Evolutionary conservation across 257 asterid species (phyloP).

Genomic region (Solanum ossicruentum): DNA sequence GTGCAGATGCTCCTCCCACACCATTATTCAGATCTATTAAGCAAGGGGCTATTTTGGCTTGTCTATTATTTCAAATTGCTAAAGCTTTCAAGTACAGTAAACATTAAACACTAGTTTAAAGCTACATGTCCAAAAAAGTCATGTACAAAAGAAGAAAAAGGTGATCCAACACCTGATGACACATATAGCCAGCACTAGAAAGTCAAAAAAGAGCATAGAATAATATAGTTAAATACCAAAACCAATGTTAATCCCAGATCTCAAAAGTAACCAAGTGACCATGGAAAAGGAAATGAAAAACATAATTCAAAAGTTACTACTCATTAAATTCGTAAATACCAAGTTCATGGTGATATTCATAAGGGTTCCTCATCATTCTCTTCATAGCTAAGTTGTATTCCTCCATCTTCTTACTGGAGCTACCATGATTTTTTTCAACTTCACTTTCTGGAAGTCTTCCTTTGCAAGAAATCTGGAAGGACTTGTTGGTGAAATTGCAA

Average conservation of each 20-base stretch:
- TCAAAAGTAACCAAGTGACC: neutral
- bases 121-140: neutral
- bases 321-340: constrained; percentile 17
- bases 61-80: neutral
- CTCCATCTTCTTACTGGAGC: constrained; percentile 34
- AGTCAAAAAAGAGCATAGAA: neutral
- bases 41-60: neutral
- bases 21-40: neutral
- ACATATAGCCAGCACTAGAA: neutral
- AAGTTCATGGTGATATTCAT: constrained; percentile 84
- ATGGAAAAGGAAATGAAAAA: neutral
- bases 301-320: neutral
- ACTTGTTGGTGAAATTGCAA: neutral
- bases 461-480: constrained; percentile 28
- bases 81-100: neutral
- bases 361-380: constrained; percentile 90
- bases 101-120: neutral
- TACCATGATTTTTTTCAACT: constrained; percentile 6
- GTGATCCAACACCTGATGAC: neutral
- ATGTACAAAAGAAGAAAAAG: neutral
- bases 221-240: too few species aligned
- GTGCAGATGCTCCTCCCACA: neutral
- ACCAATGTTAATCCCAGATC: neutral
- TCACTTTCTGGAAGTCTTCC: constrained; percentile 22
- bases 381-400: constrained; percentile 75